These are phyloP conservation scores for Dactylellina sp. DNA, from an alignment of 2,329 filamentous ascomycete species.

Conservation along the genomic window DNA sequence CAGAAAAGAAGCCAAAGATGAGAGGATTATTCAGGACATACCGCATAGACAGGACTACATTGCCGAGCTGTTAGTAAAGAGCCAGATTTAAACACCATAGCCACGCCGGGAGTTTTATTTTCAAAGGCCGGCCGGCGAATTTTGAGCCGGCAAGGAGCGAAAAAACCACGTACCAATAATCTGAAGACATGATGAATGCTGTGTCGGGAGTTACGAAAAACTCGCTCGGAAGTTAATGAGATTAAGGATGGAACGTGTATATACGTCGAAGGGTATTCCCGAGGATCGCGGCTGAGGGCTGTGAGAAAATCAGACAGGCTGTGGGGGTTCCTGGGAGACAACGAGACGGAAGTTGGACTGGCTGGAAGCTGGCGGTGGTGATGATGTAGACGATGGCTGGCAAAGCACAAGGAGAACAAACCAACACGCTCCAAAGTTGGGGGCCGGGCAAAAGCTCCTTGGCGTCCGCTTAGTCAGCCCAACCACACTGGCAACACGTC, in stretches of 20 bases:
- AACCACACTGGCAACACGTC: conserved; percentile 26
- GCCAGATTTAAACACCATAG: neutral
- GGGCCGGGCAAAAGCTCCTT: conserved; percentile 14
- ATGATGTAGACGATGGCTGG: conserved; percentile 55
- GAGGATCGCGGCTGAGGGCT: conserved; percentile 5
- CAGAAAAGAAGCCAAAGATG: conserved; percentile 51
- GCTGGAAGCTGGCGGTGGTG: conserved; percentile 52
- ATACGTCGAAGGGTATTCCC: conserved; percentile 8
- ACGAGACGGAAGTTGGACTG: conserved; percentile 56
- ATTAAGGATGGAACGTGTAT: conserved; percentile 24
- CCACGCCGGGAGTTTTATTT: neutral
- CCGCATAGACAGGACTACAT: conserved; percentile 94
- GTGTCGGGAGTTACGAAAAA: conserved; percentile 56
- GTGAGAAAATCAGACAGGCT: neutral
- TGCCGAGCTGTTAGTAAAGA: conserved; percentile 61
- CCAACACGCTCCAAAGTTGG: conserved; percentile 28
- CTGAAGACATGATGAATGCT: conserved; percentile 75
- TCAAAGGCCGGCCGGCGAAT: neutral
- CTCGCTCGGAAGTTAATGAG: conserved; percentile 41
- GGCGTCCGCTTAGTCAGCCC: conserved; percentile 38
- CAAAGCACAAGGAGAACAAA: conserved; percentile 8
- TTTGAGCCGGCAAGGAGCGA: conserved; percentile 59
- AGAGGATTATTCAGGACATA: conserved; percentile 72
- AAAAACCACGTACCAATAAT: conserved; percentile 79
- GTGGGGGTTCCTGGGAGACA: conserved; percentile 31